Percentiles rank a stretch among this genome's conserved stretches.
Conservation (phyloP, 2,329 filamentous ascomycete genomes). For the Exophiala mesophila region DNA sequence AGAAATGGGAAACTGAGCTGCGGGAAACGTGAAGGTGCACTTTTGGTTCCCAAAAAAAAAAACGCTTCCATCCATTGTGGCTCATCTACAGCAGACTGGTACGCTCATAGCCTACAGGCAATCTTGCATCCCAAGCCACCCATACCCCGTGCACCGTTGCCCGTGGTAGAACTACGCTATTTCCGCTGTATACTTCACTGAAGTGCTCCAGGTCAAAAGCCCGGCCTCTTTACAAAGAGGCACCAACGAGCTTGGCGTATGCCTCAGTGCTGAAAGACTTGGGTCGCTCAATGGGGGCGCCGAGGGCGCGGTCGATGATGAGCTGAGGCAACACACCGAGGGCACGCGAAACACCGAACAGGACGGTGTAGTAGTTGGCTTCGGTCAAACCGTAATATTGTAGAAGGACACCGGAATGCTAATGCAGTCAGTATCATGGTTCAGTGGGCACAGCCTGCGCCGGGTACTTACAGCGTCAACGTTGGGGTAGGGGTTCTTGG, state of each 20-base stretch:
- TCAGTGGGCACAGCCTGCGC: not conserved
- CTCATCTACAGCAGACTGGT: not conserved
- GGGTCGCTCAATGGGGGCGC: conserved; percentile 95
- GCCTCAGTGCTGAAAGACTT: conserved; percentile 98
- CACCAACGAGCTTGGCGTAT: conserved; percentile 86
- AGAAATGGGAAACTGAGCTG: too few relatives aligned
- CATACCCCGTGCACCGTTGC: conserved; percentile 6
- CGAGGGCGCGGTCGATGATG: conserved; percentile 97
- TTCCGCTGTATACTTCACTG: conserved; percentile 17
- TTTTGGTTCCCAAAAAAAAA: not conserved
- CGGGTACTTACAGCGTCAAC: conserved; percentile 67
- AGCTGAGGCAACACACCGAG: conserved; percentile 98
- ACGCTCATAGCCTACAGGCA: not conserved
- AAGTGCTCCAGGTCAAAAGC: conserved; percentile 1
- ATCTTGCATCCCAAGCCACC: conserved; percentile 3
- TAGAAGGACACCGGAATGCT: conserved; percentile 95
- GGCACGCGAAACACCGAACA: conserved; percentile 97
- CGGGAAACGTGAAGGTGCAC: too few relatives aligned
- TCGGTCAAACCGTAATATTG: conserved; percentile 99
- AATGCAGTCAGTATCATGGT: conserved; percentile 16
- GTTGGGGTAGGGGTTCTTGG: conserved; percentile 99
- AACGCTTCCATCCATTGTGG: not conserved
- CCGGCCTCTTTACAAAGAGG: conserved; percentile 67
- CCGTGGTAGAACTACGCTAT: conserved; percentile 15
- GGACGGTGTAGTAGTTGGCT: conserved; percentile 99